Base-by-base conservation (phyloP, 2,329 filamentous ascomycete species). In the Diatrype stigma region DNA sequence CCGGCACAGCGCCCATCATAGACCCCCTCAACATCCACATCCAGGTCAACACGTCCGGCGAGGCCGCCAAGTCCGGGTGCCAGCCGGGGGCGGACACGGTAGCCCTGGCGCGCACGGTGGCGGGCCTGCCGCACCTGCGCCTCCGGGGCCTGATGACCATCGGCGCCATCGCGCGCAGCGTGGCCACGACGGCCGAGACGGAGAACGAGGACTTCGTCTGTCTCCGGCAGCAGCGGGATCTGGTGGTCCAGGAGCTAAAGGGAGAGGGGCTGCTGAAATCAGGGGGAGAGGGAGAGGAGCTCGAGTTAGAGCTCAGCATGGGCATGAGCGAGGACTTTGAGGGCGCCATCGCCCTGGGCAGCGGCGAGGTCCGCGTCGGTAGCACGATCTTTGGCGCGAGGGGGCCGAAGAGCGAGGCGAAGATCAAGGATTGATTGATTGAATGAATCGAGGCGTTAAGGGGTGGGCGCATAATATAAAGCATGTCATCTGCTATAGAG, bases 271-370 rank as follows among this genome's bases (percentile, higher is more conserved):
- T 12, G n/a, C n/a, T n/a, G 23, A 34, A 65, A 64, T 1, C n/a
- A n/a, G n/a, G 49, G 73, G 46, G 67, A 75, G 16, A 71, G 74
- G n/a, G 21, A 12, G 21, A 16, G 3, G 40, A 42, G 19, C n/a
- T 12, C 19, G 77, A 78, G 54, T 67, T 96, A 61, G 91, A 96
- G 75, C 70, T 97, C 70, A 96, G 92, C 70, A 99, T 99, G 93
- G 93, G 93, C 6, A 99, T 99, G 94, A 96, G 91, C 67, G 85
- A 90, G 64, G 94, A 99, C 70, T 99, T 93, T 68, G 92, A 96
- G 74, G 88, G 86, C 7, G 94, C 94, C 0, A 86, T 97, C 63
- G 72, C 70, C 12, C 75, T 90, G 75, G 94, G 94, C 0, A 96
- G 92, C 71, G 79, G 83, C 60, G 91, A 97, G 76, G 92, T 99